These are phyloP conservation scores for Aquanectria penicillioides DNA, from an alignment of 2,329 filamentous ascomycete species.

Conservation along the genomic window DNA sequence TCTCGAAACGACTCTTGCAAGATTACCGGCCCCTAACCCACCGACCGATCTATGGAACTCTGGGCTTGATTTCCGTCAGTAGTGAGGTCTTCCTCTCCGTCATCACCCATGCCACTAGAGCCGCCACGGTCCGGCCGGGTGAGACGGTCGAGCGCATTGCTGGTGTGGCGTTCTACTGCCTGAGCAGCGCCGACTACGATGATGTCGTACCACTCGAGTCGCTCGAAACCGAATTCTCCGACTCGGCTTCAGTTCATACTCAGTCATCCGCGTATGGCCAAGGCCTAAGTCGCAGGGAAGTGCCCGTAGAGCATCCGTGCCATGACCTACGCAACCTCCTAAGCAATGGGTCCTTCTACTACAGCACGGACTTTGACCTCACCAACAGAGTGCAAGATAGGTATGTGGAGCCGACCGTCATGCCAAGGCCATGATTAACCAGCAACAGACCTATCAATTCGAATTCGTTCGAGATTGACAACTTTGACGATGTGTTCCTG, in stretches of 20 bases:
- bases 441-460: slow-evolving; percentile 73
- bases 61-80: slow-evolving; percentile 86
- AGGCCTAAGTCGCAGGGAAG: slow-evolving; percentile 71
- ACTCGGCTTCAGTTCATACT: slow-evolving; percentile 59
- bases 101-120: slow-evolving; percentile 80
- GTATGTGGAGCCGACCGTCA: slow-evolving; percentile 49
- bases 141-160: slow-evolving; percentile 91
- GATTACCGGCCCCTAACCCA: slow-evolving; percentile 82
- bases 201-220: slow-evolving; percentile 70
- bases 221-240: slow-evolving; percentile 59
- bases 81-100: slow-evolving; percentile 91
- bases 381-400: slow-evolving; percentile 93
- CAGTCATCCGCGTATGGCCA: slow-evolving; percentile 52
- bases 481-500: slow-evolving; percentile 89
- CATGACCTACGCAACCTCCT: slow-evolving; percentile 90
- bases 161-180: slow-evolving; percentile 90
- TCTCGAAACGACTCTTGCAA: slow-evolving; percentile 72
- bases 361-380: slow-evolving; percentile 97
- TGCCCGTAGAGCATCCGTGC: slow-evolving; percentile 85
- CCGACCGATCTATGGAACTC: slow-evolving; percentile 81
- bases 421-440: slow-evolving; percentile 20
- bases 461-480: slow-evolving; percentile 87
- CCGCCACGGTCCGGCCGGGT: slow-evolving; percentile 84
- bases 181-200: slow-evolving; percentile 89
- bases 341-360: slow-evolving; percentile 95